Base-by-base conservation (phyloP, 306 rosid species). In the Cicer yamashitae region DNA sequence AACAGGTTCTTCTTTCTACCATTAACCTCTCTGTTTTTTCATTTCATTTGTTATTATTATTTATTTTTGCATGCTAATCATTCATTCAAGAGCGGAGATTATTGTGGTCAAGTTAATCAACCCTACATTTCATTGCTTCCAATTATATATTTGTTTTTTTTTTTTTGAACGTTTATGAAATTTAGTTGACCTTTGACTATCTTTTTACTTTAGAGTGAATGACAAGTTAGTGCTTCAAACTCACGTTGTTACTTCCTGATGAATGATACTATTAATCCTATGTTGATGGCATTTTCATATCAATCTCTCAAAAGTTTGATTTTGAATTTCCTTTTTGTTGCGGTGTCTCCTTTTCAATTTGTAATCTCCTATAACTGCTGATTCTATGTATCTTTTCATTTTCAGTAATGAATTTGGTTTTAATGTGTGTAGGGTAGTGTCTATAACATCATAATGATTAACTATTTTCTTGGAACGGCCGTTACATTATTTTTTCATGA, bases 161-260 rank as follows among this genome's bases (percentile, higher is more conserved):
- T 7, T 11, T 59, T 58, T 43, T 44, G 0, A 12, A 0, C 1
- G 41, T 22, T 20, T 65, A 66, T 65, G 39, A 30, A 50, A 39
- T 75, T 50, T 11, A 10, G 14, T 77, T 67, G 4, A 67, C 40
- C 34, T 77, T 77, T 70, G 17, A 70, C 60, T 48, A 8, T 48
- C 37, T 53, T 44, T 22, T 25, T 13, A 3, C 54, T 63, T 50
- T 67, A 46, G 40, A 46, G 72, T 67, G 52, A 46, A 67, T 22
- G 41, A 3, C 53, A 67, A 46, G 43, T 67, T 22, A 41, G 14
- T 40, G 34, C 70, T 0, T 58, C 38, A 10, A 61, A 37, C 18
- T 61, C 6, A 13, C 6, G 44, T 47, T 10, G 43, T 58, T 30
- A 0, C 3, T 30, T 30, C 37, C 37, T 30, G 37, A 30, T 30